Base-by-base conservation (phyloP, 2,329 filamentous ascomycete genomes). In the Fusarium cyanostomum region DNA sequence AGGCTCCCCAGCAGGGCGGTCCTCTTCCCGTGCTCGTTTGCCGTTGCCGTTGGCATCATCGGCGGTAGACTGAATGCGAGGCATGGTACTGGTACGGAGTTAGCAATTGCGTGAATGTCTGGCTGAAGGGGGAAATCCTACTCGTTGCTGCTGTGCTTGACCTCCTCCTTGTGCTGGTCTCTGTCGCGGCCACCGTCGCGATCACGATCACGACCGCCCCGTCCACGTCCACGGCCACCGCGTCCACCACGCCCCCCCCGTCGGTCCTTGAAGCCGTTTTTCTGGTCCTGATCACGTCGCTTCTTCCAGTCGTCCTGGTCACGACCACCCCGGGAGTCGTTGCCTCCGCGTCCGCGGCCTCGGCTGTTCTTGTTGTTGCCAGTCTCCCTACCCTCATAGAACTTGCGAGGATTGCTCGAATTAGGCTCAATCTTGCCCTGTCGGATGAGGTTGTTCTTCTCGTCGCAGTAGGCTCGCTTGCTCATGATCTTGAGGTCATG, bases 401-500 rank as follows among this genome's bases (percentile, higher is more conserved):
- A 85, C 59, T 75, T 76, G 64, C 77, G 77, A 43, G 72, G 70
- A 13, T 72, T 72, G 62, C 71, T 74, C 43, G 73, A 75, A 70
- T 81, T 86, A 60, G 89, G 86, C 73, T 87, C 81, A 43, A 92
- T 81, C 72, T 87, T 87, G 59, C 92, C 91, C 38, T 87, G 84
- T 68, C 86, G 83, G 71, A 94, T 94, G 33, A 91, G 85, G 52
- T 87, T 80, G 55, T 83, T 84, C 82, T 94, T 94, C 76, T 89
- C 86, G n/a, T 89, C 84, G 67, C 91, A 89, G 77, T 99, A 99
- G 15, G 87, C 90, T 71, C 87, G 86, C 88, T 99, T 99, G 78
- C 87, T 89, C 87, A 92, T 94, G 80, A 95, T 89, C 74, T 88
- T 80, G 48, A 98, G 83, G 30, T 92, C 88, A 67, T 91, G 83